Base-by-base conservation (phyloP, 2,329 filamentous ascomycete species). In the Tetracladium maxilliforme region DNA sequence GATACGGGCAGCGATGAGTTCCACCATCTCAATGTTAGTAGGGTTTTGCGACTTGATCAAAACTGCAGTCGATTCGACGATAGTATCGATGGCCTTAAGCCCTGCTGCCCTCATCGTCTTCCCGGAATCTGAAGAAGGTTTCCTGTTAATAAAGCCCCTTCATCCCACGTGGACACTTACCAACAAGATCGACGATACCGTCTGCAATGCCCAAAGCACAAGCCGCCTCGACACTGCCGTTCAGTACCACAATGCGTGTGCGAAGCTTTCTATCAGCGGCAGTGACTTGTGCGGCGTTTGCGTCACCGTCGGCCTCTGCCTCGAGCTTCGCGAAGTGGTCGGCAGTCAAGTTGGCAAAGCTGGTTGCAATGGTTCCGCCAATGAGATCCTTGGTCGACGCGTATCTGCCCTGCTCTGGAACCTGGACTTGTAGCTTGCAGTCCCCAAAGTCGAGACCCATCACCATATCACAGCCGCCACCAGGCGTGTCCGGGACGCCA, bases 71-170 rank as follows among this genome's bases (percentile, higher is more conserved):
- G 79, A 86, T 29, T 83, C 74, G 25, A 94, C 67, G 14, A 98
- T 84, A 3, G 90, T 98, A 40, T 90, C 84, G 40, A 95, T 94
- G 29, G 87, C 77, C 55, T 84, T 86, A 25, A 98, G 66, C 14
- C 90, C 90, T 21, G 87, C 87, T 12, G 87, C 90, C 44, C 81
- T 79, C 90, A 98, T 98, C 1, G 90, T 98, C 54, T 95, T 87
- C 29, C 90, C 90, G 12, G 90, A 95, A 61, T 98, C 87, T 90
- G 39, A 12, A 6, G 20, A 16, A 19, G 4, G n/a, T n/a, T n/a
- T n/a, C n/a, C n/a, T n/a, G n/a, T 5, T n/a, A 12, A 10, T 22
- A 25, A 11, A 31, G 16, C 9, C 14, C 8, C 13, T 18, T n/a
- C n/a, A n/a, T n/a, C n/a, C n/a, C n/a, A n/a, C n/a, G 20, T 20